Base-by-base conservation (phyloP, 768 basidiomycete species). In the Gloeopeniophorella convolvens region DNA sequence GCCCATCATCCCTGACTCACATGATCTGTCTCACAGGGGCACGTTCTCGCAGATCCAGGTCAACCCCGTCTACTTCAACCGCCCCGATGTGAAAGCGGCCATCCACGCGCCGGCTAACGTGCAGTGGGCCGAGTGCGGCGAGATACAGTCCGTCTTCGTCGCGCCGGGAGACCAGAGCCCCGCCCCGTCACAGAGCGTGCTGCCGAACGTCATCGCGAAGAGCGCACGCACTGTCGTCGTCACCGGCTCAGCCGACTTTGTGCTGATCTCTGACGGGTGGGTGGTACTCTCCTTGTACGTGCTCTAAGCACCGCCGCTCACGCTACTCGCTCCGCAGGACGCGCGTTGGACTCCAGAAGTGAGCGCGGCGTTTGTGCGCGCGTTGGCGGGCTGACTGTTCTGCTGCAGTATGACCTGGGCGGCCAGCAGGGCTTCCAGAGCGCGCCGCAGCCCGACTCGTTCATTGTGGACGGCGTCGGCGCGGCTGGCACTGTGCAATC, bases 331-430 rank as follows among this genome's bases (percentile, higher is more conserved):
- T 31, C 3, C 21, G 15, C 48, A 57, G 56, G 18, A 36, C 37
- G 15, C 54, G 50, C 4, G 26, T 58, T 21, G 54, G 13, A 3
- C 26, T 58, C 13, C 57, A 58, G 45, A 58, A 58, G 57, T 58
- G 32, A 34, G 57, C 42, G 3, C 18, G 4, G 11, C 16, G n/a
- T 32, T 13, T 4, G 15, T 45, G 2, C 5, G 15, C 34, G 32
- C 30, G 31, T 18, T 36, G 21, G 9, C 5, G 7, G 2, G n/a
- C 7, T n/a, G n/a, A n/a, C n/a, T n/a, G n/a, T n/a, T n/a, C n/a
- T n/a, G n/a, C n/a, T n/a, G n/a, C n/a, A n/a, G n/a, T n/a, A n/a
- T n/a, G n/a, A n/a, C n/a, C n/a, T 52, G 57, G 42, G 42, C 26
- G 46, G 49, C 7, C 9, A 45, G 39, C 54, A 58, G 18, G 55